phyloP scores from a whole-genome alignment of 371 early-diverging fungal genomes.

The Circinella minor region DNA sequence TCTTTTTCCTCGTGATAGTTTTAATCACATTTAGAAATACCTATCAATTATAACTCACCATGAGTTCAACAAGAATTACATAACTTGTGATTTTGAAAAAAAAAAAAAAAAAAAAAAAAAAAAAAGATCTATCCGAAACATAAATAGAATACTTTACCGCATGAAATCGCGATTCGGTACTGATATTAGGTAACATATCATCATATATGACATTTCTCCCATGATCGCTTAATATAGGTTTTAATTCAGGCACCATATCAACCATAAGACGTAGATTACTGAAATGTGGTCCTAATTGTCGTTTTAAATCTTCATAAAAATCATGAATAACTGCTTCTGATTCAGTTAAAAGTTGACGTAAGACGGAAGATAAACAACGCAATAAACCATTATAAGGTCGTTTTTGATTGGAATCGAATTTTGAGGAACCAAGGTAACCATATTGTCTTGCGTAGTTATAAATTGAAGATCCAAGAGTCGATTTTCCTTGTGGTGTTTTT shows the following conservation, averaged over 20 bases:
- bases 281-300: constrained; percentile 46
- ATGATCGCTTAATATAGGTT: constrained; percentile 39
- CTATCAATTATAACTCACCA: constrained; percentile 26
- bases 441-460: constrained; percentile 42
- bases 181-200: constrained; percentile 29
- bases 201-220: constrained; percentile 22
- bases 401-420: constrained; percentile 50
- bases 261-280: constrained; percentile 43
- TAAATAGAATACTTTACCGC: constrained; percentile 24
- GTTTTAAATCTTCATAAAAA: constrained; percentile 40
- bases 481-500: constrained; percentile 26
- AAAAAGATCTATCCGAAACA: no score
- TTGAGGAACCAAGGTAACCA: constrained; percentile 47
- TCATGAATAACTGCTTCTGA: constrained; percentile 45
- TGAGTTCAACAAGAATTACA: no score
- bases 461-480: constrained; percentile 36
- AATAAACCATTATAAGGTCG: constrained; percentile 49
- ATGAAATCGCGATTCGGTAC: constrained; percentile 44
- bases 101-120: no score
- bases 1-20: constrained; percentile 40
- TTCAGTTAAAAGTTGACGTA: constrained; percentile 48
- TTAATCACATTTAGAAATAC: constrained; percentile 48
- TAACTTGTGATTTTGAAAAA: no score
- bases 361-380: constrained; percentile 42
- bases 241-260: constrained; percentile 50